Evolutionary conservation across 257 asterid species (phyloP).

Genomic region (Plectranthus barbatus): DNA sequence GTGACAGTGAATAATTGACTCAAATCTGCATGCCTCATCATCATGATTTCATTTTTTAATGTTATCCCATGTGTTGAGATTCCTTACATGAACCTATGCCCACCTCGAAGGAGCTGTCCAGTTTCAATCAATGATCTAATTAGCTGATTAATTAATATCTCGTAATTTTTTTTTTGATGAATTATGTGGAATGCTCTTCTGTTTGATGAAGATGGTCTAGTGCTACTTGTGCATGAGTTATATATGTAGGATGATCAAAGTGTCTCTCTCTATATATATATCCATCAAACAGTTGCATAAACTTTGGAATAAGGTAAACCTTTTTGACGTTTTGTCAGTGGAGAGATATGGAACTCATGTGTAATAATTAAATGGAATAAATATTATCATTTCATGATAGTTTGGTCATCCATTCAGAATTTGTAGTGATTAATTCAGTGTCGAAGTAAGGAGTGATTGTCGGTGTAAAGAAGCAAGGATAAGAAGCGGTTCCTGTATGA

Average conservation of each 20-base stretch:
- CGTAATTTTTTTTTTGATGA: too few relatives aligned
- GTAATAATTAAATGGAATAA: too few relatives aligned
- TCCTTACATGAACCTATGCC: not conserved
- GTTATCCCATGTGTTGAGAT: not conserved
- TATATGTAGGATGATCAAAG: too few relatives aligned
- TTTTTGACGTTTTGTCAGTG: not conserved
- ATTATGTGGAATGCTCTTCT: too few relatives aligned
- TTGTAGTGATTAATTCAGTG: too few relatives aligned
- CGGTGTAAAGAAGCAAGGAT: too few relatives aligned
- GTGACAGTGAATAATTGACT: not conserved
- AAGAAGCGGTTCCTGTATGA: too few relatives aligned
- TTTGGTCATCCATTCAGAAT: too few relatives aligned
- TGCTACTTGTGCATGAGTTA: too few relatives aligned
- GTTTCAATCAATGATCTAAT: not conserved
- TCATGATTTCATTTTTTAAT: not conserved
- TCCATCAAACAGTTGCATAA: slow-evolving; percentile 3
- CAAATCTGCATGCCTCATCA: not conserved
- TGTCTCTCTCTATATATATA: not conserved
- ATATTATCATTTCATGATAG: too few relatives aligned
- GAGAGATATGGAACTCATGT: not conserved
- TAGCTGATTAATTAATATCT: not conserved
- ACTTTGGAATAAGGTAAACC: not conserved
- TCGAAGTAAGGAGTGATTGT: too few relatives aligned
- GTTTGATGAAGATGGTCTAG: too few relatives aligned
- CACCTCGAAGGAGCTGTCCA: not conserved